phyloP scores from a whole-genome alignment of 306 rosid species.

The cucumber (Cucumis sativus) region Cucumber_9930_V3 NC_026659.2:17346501-17347000 shows the following conservation, averaged over 20 bases:
- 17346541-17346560: neutral
- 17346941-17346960: slow-evolving; percentile 71
- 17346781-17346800: neutral
- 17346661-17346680: no score
- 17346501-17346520: neutral
- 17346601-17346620: neutral
- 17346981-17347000: slow-evolving; percentile 78
- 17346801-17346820: neutral
- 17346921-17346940: slow-evolving; percentile 68
- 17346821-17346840: neutral
- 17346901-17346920: neutral
- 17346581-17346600: no score
- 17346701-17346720: no score
- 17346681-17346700: no score
- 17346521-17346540: neutral
- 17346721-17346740: no score
- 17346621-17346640: neutral
- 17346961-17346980: slow-evolving; percentile 62
- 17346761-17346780: no score
- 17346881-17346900: neutral
- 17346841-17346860: neutral
- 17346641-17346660: neutral
- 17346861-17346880: neutral
- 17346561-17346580: neutral
- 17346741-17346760: no score